A percentile compares a stretch with the other conserved stretches of the same genome.
These are phyloP conservation scores for Pleomassaria siparia DNA, from an alignment of 2,329 filamentous ascomycete genomes.

Conservation along the genomic window DNA sequence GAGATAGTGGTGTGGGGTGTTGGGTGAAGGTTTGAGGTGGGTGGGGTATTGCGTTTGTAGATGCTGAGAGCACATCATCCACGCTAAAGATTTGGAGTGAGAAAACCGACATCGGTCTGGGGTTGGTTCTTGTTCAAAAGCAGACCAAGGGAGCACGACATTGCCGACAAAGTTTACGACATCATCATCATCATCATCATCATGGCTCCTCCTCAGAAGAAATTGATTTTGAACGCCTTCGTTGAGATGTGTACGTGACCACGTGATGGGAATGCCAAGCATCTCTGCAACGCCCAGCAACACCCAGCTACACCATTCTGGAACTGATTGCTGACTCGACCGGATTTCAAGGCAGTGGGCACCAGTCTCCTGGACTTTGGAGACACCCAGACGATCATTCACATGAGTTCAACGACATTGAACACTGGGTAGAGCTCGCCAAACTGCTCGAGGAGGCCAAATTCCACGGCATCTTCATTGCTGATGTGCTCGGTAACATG, in stretches of 20 bases:
- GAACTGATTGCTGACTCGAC: background rate
- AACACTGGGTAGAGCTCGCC: conserved; percentile 43
- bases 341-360: conserved; percentile 24
- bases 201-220: conserved; percentile 35
- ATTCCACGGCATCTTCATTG: conserved; percentile 46
- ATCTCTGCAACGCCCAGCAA: no score
- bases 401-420: conserved; percentile 52
- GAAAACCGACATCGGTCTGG: conserved; percentile 24
- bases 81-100: conserved; percentile 11
- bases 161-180: conserved; percentile 13
- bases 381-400: conserved; percentile 66
- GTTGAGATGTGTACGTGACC: conserved; percentile 43
- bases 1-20: no score
- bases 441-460: conserved; percentile 42
- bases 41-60: conserved; percentile 27
- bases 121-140: conserved; percentile 5
- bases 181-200: no score
- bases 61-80: conserved; percentile 30
- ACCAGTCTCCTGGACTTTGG: conserved; percentile 59
- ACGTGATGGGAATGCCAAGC: conserved; percentile 15
- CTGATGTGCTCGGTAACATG: conserved; percentile 46
- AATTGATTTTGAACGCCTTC: conserved; percentile 48
- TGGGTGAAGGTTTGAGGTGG: conserved; percentile 4
- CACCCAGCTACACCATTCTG: no score
- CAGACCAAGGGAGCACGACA: conserved; percentile 18